These are phyloP conservation scores for Prunus campanulata DNA, from an alignment of 306 rosid genomes.

Conservation along the genomic window DNA sequence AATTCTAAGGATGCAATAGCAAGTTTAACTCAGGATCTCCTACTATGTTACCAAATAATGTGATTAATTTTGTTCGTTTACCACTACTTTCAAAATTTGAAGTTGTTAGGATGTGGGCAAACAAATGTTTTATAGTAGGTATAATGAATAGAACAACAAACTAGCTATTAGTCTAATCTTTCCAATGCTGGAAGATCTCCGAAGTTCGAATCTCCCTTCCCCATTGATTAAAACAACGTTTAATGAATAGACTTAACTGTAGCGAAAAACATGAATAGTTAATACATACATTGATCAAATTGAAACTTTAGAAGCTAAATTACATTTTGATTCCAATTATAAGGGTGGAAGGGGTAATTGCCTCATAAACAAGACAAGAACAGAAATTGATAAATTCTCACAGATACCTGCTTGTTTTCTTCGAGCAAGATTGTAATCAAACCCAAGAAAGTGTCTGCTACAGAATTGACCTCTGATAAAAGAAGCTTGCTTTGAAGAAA, in stretches of 20 bases:
- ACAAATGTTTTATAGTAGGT: no score
- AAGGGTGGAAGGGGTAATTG: background rate
- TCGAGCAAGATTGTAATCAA: constrained; percentile 32
- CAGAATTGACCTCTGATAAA: constrained; percentile 61
- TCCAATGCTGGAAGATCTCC: no score
- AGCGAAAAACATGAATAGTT: no score
- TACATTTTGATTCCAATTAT: background rate
- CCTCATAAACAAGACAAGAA: background rate
- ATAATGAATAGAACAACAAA: no score
- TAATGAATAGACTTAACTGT: no score
- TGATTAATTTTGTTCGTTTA: background rate
- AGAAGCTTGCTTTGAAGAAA: constrained; percentile 50
- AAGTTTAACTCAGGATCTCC: background rate
- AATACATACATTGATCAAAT: background rate
- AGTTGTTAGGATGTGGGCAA: background rate
- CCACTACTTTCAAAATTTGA: no score
- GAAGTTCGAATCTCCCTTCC: no score
- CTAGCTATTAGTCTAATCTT: no score
- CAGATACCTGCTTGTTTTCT: constrained; percentile 51
- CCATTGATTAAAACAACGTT: no score
- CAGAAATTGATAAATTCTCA: background rate
- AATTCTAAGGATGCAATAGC: background rate
- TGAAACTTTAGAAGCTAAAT: background rate
- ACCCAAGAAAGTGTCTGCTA: constrained; percentile 34
- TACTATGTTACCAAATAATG: background rate